Evolutionary conservation across 305 asterid genomes (phyloP), one percentile per base, ranked within the genome.

Genomic region (Rubia occidens): DNA sequence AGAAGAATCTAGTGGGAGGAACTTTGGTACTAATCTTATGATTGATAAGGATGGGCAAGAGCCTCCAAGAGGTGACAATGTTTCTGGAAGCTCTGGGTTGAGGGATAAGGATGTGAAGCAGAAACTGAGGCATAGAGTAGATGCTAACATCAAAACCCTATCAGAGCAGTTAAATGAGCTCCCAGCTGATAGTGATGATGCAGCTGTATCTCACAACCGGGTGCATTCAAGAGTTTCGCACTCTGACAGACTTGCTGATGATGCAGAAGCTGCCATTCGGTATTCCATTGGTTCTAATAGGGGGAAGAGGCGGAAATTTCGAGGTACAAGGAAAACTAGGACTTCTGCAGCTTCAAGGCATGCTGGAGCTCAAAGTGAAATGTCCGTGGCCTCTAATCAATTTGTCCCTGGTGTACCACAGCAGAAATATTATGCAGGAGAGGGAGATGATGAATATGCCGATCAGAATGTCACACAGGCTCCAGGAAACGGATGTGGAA

Each of bases 301-400:
- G 80, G 90, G 79, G 7, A 89, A 84, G 77, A 82, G 88, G 77
- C 97, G 86, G 17, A 89, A 80, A 76, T 91, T 86, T 76, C 87
- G 88, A 64, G 86, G 91, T 74, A 72, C 86, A 10, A 91, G 98
- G 79, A 86, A 89, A 81, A 70, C 56, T 69, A 83, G 86, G 62
- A 76, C 85, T 67, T 80, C 89, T 74, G 71, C 78, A 76, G 77
- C 85, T 61, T 73, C 80, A 61, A 79, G 82, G 77, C 89, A 84
- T 67, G 82, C 74, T 64, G 86, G 76, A 72, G 78, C 77, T 62
- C 86, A 80, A 66, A 94, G 84, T 64, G 96, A 91, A 77, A 85
- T 88, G 78, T 91, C 96, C 0, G 94, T 89, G 79, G 99, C 96
- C 72, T 91, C 99, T 73, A 89, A 95, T 78, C 90, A 91, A 32